Evolutionary conservation across 495 filamentous ascomycete genomes (phyloP).

Genomic region (Daldinia bambusicola): DNA sequence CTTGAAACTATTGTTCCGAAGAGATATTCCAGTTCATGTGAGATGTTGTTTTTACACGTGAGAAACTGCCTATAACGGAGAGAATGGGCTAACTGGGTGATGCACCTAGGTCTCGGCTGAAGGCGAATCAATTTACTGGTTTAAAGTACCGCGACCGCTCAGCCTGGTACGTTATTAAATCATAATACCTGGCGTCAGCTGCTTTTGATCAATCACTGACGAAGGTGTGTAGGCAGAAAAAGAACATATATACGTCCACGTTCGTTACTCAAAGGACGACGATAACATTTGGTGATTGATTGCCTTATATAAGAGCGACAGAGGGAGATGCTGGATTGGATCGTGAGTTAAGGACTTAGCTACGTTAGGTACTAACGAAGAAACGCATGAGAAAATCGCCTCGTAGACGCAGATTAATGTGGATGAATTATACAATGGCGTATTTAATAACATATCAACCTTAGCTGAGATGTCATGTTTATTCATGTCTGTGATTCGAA

Average conservation of each 20-base stretch:
- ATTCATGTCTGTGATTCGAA: too few relatives aligned
- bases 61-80: neutral
- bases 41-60: neutral
- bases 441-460: too few relatives aligned
- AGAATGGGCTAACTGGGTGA: neutral
- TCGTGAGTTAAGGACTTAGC: too few relatives aligned
- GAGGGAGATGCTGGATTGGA: too few relatives aligned
- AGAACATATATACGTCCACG: neutral
- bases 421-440: too few relatives aligned
- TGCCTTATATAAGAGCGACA: neutral
- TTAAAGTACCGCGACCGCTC: neutral
- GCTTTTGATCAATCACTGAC: too few relatives aligned
- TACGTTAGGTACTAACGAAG: too few relatives aligned
- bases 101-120: neutral
- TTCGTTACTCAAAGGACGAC: neutral
- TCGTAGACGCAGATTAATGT: too few relatives aligned
- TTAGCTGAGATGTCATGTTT: too few relatives aligned
- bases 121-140: conserved; percentile 1
- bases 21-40: neutral
- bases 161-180: too few relatives aligned
- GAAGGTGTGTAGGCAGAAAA: neutral
- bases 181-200: too few relatives aligned
- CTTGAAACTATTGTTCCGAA: neutral
- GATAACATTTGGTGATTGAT: neutral
- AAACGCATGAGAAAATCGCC: too few relatives aligned